Evolutionary conservation across 2,329 filamentous ascomycete genomes (phyloP).

Genomic region (Trichoderma simmonsii): DNA sequence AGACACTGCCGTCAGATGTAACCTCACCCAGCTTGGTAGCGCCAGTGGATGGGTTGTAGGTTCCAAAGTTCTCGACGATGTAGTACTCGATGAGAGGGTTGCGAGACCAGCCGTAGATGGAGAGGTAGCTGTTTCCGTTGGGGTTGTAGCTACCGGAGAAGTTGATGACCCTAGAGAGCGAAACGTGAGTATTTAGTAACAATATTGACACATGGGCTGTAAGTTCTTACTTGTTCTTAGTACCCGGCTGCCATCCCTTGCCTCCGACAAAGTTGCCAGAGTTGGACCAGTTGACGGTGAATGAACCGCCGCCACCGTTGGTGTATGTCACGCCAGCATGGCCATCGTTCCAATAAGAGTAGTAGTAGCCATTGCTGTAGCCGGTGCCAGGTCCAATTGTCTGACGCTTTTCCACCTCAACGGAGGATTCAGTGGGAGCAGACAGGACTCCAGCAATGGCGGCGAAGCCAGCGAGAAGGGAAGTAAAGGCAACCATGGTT

Average conservation of each 20-base stretch:
- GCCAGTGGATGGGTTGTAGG: slow-evolving; percentile 13
- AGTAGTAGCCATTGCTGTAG: slow-evolving; percentile 7
- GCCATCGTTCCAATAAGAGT: slow-evolving; percentile 12
- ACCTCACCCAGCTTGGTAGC: slow-evolving; percentile 14
- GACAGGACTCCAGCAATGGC: background rate
- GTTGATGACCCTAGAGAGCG: background rate
- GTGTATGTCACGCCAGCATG: slow-evolving; percentile 4
- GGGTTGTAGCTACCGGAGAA: slow-evolving; percentile 11
- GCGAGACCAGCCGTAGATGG: slow-evolving; percentile 8
- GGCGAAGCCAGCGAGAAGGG: slow-evolving; percentile 3
- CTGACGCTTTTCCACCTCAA: slow-evolving; percentile 8
- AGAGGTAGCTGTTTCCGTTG: slow-evolving; percentile 16
- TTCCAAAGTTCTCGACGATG: slow-evolving; percentile 16
- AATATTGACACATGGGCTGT: background rate
- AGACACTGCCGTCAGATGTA: slow-evolving; percentile 12
- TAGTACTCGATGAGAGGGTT: slow-evolving; percentile 18
- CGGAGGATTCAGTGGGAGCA: background rate
- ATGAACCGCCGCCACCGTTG: slow-evolving; percentile 1
- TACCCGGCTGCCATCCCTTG: slow-evolving; percentile 14
- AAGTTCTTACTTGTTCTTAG: background rate
- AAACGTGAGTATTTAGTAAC: background rate
- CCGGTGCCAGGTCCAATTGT: background rate
- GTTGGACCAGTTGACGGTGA: slow-evolving; percentile 14
- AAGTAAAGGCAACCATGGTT: slow-evolving; percentile 10
- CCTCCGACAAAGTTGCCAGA: slow-evolving; percentile 13